phyloP scores from a whole-genome alignment of 1,139 yeast species.

The Saccharomyces hybrid region DNA sequence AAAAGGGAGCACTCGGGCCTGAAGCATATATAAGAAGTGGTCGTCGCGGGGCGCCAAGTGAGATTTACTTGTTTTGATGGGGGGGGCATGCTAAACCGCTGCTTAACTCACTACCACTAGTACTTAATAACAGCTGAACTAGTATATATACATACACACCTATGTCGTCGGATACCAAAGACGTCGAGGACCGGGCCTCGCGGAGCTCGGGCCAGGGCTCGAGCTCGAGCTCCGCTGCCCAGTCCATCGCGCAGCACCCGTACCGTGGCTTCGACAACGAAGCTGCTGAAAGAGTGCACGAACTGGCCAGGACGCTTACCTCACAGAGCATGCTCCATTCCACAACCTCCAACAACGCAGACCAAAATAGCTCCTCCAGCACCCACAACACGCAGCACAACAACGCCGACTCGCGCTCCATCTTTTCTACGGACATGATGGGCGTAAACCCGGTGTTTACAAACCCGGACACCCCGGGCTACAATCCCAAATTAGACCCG shows the following conservation, averaged over 20 bases:
- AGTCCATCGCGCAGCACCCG: neutral
- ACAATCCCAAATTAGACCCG: constrained; percentile 48
- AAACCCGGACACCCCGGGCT: constrained; percentile 17
- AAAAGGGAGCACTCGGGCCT: neutral
- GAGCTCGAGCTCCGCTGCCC: neutral
- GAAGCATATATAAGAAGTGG: neutral
- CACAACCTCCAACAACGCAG: neutral
- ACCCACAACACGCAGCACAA: neutral
- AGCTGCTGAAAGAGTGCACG: constrained; percentile 2
- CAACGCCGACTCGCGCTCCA: constrained; percentile 1
- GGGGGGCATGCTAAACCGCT: neutral
- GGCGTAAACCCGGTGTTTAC: constrained; percentile 22
- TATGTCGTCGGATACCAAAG: neutral
- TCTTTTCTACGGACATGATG: constrained; percentile 4
- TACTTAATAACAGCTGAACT: neutral
- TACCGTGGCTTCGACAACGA: constrained; percentile 4
- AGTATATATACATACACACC: neutral
- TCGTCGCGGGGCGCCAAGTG: neutral
- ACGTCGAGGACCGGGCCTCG: neutral
- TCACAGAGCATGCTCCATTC: neutral
- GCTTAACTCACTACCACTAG: neutral
- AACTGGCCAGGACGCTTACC: constrained; percentile 5
- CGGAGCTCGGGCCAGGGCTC: neutral
- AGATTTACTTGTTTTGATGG: neutral
- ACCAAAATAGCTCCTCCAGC: neutral